Base-by-base conservation (phyloP, 2,329 filamentous ascomycete species). In the Diaporthe citri region DNA sequence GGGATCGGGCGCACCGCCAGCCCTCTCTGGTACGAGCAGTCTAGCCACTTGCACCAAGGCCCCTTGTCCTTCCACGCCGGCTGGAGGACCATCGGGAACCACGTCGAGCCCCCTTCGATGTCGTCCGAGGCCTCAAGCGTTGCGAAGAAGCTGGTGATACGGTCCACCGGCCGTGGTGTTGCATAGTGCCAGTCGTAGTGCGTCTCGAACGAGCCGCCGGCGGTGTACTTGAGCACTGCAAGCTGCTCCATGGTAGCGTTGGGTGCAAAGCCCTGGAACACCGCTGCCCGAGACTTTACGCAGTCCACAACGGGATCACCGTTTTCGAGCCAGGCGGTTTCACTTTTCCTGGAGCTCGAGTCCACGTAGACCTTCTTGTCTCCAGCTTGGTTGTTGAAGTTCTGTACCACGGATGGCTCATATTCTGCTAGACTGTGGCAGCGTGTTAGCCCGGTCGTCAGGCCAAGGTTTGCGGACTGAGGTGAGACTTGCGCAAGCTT, bases 1-100 rank as follows among this genome's bases (percentile, higher is more conserved):
- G 86, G 83, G 1, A 86, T 77, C 0, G 85, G 84, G 79, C 84
- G 87, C 81, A 90, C 90, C 15, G 85, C 84, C 36, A 87, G 84
- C 0, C 87, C 86, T 2, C 51, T 39, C 36, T 72, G 28, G 28
- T 72, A 72, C 1, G 20, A 15, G 22, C 67, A 72, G 77, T 76
- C 46, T 43, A 76, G 12, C 78, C 70, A 52, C 28, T 51, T 15
- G 22, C 72, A 73, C 72, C 72, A 73, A 2, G 72, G 72, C 34
- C 34, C 28, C 52, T 51, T 56, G 28, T 41, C 43, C 57, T 25
- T 52, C 71, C 71, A 73, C 31, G 71, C 64, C 48, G 64, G 64
- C 48, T 55, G 57, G 3, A 51, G 57, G 28, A 73, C 71, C 46
- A 72, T 52, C 22, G 77, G 78, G n/a, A 73, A 73, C 60, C 60